Evolutionary conservation across 768 basidiomycete species (phyloP).

Genomic region (Trametes gibbosa): DNA sequence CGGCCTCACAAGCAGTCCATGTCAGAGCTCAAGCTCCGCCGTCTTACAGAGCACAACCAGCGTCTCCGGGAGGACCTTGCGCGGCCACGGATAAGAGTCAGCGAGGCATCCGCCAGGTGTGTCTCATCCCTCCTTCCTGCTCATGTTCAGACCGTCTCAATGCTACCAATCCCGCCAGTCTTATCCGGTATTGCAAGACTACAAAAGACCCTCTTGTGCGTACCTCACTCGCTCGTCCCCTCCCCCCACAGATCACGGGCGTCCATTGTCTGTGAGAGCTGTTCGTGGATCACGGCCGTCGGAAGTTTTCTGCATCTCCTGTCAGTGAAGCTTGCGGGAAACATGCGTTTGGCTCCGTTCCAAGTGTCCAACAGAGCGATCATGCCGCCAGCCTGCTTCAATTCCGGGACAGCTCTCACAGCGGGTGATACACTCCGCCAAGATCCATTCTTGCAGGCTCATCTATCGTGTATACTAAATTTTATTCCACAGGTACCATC

Average conservation of each 20-base stretch:
- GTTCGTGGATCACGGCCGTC: background rate
- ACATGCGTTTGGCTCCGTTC: background rate
- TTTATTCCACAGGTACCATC: constrained; percentile 65
- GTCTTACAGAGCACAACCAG: constrained; percentile 92
- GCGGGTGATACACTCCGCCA: background rate
- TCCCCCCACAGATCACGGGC: background rate
- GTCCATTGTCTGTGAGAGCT: background rate
- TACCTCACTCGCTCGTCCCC: constrained; percentile 17
- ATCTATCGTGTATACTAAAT: constrained; percentile 6
- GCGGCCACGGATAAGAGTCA: constrained; percentile 85
- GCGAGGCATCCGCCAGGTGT: constrained; percentile 86
- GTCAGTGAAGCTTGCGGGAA: no score
- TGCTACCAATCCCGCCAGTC: constrained; percentile 40
- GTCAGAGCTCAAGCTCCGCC: constrained; percentile 94
- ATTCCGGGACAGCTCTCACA: constrained; percentile 9
- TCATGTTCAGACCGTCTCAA: background rate
- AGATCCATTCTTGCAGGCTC: background rate
- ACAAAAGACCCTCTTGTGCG: constrained; percentile 87
- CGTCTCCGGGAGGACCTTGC: constrained; percentile 86
- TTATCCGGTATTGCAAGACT: constrained; percentile 92
- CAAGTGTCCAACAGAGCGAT: background rate
- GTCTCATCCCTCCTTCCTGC: constrained; percentile 26
- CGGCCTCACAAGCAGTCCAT: constrained; percentile 91
- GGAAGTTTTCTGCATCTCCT: no score
- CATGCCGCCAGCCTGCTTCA: background rate